Conservation (phyloP, 139 green algal species). For the Yamagishiella unicocca region DNA sequence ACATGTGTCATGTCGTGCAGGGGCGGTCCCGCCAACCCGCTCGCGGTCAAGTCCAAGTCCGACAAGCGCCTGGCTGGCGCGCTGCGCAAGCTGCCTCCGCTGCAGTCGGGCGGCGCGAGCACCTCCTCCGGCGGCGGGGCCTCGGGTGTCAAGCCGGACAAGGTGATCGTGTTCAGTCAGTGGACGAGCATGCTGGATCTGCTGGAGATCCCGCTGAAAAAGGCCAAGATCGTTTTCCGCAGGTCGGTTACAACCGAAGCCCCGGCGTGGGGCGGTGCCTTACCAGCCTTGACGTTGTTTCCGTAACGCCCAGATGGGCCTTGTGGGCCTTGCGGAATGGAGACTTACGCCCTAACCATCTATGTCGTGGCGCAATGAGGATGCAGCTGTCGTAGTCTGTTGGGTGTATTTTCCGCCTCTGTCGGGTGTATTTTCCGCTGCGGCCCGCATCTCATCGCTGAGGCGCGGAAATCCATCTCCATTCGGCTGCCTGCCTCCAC, state of each 20-base stretch:
- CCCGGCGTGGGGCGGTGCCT: neutral
- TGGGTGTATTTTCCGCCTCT: too few species aligned
- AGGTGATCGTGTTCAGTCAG: constrained; percentile 92
- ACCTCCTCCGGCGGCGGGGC: neutral
- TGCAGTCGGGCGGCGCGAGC: neutral
- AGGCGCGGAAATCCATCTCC: too few species aligned
- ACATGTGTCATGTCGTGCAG: too few species aligned
- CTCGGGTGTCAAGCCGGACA: neutral
- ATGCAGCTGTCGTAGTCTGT: too few species aligned
- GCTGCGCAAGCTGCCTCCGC: constrained; percentile 49
- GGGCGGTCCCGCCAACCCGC: constrained; percentile 30
- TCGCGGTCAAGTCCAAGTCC: constrained; percentile 56
- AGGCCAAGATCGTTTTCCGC: constrained; percentile 49
- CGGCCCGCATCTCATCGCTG: too few species aligned
- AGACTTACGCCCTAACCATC: too few species aligned
- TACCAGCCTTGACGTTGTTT: too few species aligned
- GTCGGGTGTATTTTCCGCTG: too few species aligned
- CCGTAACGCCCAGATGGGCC: too few species aligned
- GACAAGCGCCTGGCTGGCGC: constrained; percentile 48
- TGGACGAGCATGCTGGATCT: constrained; percentile 96
- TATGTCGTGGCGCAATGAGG: too few species aligned
- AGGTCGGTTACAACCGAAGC: neutral
- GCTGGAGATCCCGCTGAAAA: constrained; percentile 79
- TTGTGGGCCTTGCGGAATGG: too few species aligned
- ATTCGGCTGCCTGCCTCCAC: too few species aligned